These are phyloP conservation scores for Epicoccum sorghinum DNA, from an alignment of 2,329 filamentous ascomycete genomes.

Conservation along the genomic window DNA sequence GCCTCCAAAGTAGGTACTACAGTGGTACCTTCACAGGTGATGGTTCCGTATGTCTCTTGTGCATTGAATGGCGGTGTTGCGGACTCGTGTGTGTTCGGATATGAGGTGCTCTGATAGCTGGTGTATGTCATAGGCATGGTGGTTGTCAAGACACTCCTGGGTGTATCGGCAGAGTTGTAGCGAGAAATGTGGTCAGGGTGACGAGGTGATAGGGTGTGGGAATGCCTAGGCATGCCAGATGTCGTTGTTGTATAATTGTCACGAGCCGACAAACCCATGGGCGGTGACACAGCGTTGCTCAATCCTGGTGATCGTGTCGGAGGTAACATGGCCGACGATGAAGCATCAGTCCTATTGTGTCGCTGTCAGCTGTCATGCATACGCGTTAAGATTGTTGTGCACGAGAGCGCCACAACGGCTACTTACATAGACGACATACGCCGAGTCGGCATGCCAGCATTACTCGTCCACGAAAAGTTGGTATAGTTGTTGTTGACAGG, in stretches of 20 bases:
- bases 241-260: constrained; percentile 53
- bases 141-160: constrained; percentile 43
- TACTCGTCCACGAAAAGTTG: constrained; percentile 40
- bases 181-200: constrained; percentile 37
- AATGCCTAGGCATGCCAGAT: constrained; percentile 44
- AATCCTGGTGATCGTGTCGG: constrained; percentile 50
- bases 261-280: constrained; percentile 49
- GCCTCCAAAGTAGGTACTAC: constrained; percentile 77
- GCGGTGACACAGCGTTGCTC: constrained; percentile 50
- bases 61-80: constrained; percentile 54
- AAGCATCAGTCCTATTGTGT: constrained; percentile 52
- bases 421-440: constrained; percentile 55
- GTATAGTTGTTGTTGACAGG: constrained; percentile 45
- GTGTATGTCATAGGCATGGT: constrained; percentile 40
- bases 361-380: constrained; percentile 50
- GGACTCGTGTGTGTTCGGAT: constrained; percentile 16
- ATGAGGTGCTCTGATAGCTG: constrained; percentile 24
- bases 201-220: constrained; percentile 45
- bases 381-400: constrained; percentile 37
- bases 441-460: constrained; percentile 49
- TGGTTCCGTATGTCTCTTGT: constrained; percentile 61
- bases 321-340: constrained; percentile 56
- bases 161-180: constrained; percentile 46
- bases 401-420: constrained; percentile 43
- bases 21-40: constrained; percentile 64